These are phyloP conservation scores for Eragrostis tef DNA, from an alignment of 202 grass and related monocot species.

Conservation along the genomic window DNA sequence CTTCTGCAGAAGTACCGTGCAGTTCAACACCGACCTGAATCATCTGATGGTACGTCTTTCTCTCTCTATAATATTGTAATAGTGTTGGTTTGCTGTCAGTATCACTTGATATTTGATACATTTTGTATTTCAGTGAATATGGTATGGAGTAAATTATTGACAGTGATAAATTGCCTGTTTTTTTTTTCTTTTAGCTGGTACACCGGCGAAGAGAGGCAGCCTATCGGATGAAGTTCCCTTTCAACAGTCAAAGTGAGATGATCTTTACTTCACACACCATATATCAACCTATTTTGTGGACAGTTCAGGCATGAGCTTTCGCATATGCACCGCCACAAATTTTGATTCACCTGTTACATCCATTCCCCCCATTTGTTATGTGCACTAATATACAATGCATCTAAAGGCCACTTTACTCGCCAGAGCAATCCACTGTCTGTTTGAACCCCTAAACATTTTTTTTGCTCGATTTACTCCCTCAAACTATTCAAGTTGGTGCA, in stretches of 20 bases:
- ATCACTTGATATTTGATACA: background rate
- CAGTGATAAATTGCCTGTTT: background rate
- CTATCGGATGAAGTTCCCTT: slow-evolving; percentile 37
- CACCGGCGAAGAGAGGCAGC: slow-evolving; percentile 23
- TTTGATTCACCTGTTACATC: background rate
- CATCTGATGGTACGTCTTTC: slow-evolving; percentile 54
- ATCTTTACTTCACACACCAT: background rate
- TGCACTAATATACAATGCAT: too few relatives aligned
- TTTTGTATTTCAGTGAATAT: slow-evolving; percentile 12
- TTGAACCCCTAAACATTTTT: too few relatives aligned
- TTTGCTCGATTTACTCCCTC: too few relatives aligned
- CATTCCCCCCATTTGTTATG: background rate
- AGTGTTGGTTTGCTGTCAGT: slow-evolving; percentile 8
- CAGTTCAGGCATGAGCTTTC: background rate
- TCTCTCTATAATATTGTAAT: slow-evolving; percentile 30
- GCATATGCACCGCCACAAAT: background rate
- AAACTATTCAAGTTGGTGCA: too few relatives aligned
- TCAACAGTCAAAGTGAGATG: slow-evolving; percentile 53
- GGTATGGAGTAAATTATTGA: background rate
- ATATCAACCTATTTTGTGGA: background rate
- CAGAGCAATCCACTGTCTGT: too few relatives aligned
- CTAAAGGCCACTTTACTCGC: too few relatives aligned
- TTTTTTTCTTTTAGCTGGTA: slow-evolving; percentile 10
- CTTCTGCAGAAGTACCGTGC: slow-evolving; percentile 71
- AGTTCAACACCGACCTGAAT: slow-evolving; percentile 55